These are phyloP conservation scores for Aspergillus novoparasiticus DNA, from an alignment of 2,329 filamentous ascomycete species.

Conservation along the genomic window DNA sequence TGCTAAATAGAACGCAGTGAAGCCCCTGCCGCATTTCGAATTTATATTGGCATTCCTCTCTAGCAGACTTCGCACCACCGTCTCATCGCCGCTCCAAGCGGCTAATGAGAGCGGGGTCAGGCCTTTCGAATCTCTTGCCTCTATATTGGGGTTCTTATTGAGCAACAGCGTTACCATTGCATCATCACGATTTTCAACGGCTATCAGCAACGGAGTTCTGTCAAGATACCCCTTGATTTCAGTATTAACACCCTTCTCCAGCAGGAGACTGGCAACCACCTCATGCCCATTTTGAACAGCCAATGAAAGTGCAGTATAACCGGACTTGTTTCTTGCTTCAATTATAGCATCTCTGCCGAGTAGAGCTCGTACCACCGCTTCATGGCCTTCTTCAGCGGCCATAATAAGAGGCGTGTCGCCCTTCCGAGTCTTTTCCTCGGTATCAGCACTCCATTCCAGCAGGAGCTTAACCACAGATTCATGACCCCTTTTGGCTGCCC, in stretches of 20 bases:
- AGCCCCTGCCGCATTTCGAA: neutral
- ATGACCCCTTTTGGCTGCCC: no score
- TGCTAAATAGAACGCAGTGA: neutral
- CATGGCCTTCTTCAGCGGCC: neutral
- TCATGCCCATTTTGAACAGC: neutral
- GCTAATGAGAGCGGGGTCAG: neutral
- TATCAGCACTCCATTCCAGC: no score
- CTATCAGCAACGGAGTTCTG: neutral
- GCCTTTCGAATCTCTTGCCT: neutral
- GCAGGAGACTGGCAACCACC: neutral
- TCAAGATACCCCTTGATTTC: neutral
- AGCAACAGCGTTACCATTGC: neutral
- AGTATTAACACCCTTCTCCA: neutral
- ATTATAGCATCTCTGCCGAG: neutral
- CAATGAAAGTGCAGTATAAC: neutral
- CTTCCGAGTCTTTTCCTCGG: no score
- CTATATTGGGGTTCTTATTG: neutral
- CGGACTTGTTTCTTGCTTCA: neutral
- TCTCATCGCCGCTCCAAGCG: neutral
- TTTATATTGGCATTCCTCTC: neutral
- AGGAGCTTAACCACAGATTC: no score
- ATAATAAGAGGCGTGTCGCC: neutral
- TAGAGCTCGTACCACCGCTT: neutral
- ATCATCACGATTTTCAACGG: neutral
- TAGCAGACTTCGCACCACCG: neutral